Conservation (phyloP, 2,329 filamentous ascomycete species). For the Huntiella moniliformis region DNA sequence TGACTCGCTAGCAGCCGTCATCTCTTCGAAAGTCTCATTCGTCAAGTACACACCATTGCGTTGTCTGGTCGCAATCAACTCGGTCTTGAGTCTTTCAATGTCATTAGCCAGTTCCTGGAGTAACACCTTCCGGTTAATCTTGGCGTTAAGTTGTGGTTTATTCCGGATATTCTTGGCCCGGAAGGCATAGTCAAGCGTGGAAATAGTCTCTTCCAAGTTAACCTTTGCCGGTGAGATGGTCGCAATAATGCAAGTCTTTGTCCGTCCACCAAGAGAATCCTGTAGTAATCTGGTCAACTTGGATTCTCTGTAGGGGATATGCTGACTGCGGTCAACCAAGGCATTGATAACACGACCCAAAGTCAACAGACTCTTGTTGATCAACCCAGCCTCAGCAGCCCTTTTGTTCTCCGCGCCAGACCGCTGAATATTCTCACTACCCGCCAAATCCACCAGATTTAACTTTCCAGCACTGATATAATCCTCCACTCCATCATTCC, state of each 20-base stretch:
- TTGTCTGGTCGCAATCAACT: conserved; percentile 79
- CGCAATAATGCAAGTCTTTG: conserved; percentile 97
- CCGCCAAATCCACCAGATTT: conserved; percentile 89
- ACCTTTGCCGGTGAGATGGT: conserved; percentile 87
- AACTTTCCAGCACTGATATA: conserved; percentile 82
- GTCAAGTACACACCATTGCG: conserved; percentile 91
- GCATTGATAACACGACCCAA: conserved; percentile 95
- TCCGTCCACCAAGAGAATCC: conserved; percentile 86
- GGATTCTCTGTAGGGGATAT: conserved; percentile 86
- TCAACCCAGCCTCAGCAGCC: conserved; percentile 82
- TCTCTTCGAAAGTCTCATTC: conserved; percentile 73
- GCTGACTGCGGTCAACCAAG: conserved; percentile 69
- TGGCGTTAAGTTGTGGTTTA: conserved; percentile 85
- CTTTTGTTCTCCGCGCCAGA: conserved; percentile 97
- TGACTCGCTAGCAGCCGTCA: conserved; percentile 83
- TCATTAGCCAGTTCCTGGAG: conserved; percentile 78
- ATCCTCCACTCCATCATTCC: conserved; percentile 72
- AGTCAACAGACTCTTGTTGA: conserved; percentile 94
- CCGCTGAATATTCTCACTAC: conserved; percentile 92
- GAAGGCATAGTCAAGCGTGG: conserved; percentile 93
- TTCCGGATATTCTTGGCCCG: conserved; percentile 97
- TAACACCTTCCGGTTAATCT: conserved; percentile 82
- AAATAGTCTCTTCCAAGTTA: conserved; percentile 95
- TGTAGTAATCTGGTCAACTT: conserved; percentile 88
- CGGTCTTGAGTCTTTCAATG: conserved; percentile 86